Conservation (phyloP, 331 rosid genomes). For the Telfairia occidentalis region DNA sequence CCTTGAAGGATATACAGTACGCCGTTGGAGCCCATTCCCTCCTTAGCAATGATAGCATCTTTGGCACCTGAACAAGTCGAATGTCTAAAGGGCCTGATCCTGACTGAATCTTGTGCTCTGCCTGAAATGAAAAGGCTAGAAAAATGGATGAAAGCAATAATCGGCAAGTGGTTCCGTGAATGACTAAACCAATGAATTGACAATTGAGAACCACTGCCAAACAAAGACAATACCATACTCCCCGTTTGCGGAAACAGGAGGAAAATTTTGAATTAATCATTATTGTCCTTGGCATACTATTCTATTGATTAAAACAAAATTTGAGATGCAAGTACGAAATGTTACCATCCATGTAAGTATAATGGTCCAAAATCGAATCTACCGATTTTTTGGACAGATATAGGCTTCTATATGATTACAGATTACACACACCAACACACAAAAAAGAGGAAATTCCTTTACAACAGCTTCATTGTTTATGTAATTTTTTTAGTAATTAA, state of each 20-base stretch:
- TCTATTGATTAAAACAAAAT: neutral
- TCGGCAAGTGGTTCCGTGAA: neutral
- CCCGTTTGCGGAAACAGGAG: neutral
- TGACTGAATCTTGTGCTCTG: conserved; percentile 85
- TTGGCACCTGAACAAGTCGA: conserved; percentile 79
- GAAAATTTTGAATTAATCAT: neutral
- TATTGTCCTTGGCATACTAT: neutral
- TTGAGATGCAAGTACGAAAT: neutral
- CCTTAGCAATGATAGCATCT: conserved; percentile 68
- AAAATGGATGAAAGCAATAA: neutral
- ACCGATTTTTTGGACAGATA: neutral
- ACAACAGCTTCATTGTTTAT: too few relatives aligned
- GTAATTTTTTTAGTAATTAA: too few relatives aligned
- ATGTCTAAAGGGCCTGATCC: conserved; percentile 72
- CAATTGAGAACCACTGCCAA: neutral
- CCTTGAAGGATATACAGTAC: conserved; percentile 89
- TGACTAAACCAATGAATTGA: neutral
- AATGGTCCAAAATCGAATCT: neutral
- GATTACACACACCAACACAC: too few relatives aligned
- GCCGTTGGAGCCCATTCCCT: conserved; percentile 71
- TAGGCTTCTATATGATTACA: too few relatives aligned
- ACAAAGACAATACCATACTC: neutral
- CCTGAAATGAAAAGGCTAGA: conserved; percentile 39
- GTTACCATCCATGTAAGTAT: neutral
- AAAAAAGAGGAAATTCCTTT: too few relatives aligned